These are phyloP conservation scores for Danielozyma ontarioensis DNA, from an alignment of 805 yeast genomes.

Conservation along the genomic window DNA sequence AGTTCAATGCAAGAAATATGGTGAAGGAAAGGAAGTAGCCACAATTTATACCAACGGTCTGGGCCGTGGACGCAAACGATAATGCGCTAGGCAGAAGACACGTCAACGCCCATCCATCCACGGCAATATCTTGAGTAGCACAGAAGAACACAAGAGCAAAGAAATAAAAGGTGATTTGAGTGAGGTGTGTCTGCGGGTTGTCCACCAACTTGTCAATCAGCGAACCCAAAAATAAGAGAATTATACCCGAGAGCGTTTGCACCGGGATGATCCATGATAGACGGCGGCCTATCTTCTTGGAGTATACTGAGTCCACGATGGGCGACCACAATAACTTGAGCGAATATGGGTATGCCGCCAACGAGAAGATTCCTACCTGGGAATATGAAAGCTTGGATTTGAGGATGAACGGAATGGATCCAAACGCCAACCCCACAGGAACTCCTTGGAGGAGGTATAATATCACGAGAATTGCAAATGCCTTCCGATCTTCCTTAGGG, in stretches of 20 bases:
- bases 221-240: constrained; percentile 61
- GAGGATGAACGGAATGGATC: constrained; percentile 84
- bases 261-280: constrained; percentile 94
- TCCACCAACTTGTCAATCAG: constrained; percentile 47
- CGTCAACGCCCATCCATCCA: constrained; percentile 98
- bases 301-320: constrained; percentile 82
- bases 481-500: constrained; percentile 52
- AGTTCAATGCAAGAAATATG: constrained; percentile 82
- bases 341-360: constrained; percentile 94
- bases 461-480: constrained; percentile 66
- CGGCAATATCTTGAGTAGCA: constrained; percentile 98
- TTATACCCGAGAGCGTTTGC: constrained; percentile 71
- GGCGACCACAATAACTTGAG: constrained; percentile 94
- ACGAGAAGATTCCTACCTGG: constrained; percentile 83
- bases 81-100: constrained; percentile 71
- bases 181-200: constrained; percentile 46
- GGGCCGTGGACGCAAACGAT: constrained; percentile 95
- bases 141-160: constrained; percentile 78
- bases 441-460: constrained; percentile 90
- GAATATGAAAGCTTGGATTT: constrained; percentile 80
- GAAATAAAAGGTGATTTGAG: constrained; percentile 62
- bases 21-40: constrained; percentile 93
- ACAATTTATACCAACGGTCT: constrained; percentile 88
- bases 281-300: constrained; percentile 67
- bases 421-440: constrained; percentile 94